Percentiles rank a stretch among this genome's conserved stretches.
Evolutionary conservation across 306 rosid genomes (phyloP).

Genomic region (Fagus crenata): DNA sequence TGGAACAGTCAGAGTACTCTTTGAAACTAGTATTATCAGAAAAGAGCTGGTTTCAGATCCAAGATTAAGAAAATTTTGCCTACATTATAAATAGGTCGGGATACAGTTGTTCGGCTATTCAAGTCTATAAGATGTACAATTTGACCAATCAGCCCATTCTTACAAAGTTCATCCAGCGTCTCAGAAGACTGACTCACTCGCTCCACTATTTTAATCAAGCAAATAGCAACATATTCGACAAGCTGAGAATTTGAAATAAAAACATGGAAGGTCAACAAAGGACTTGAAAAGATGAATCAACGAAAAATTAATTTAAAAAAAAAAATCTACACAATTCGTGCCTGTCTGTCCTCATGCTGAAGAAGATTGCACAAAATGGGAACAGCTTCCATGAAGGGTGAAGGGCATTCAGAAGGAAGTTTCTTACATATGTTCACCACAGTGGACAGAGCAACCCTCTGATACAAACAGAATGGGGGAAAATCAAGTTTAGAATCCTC

Average conservation of each 20-base stretch:
- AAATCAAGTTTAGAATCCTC: slow-evolving; percentile 24
- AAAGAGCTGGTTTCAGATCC: slow-evolving; percentile 17
- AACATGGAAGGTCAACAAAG: slow-evolving; percentile 24
- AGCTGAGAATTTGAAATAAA: slow-evolving; percentile 56
- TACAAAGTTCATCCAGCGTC: slow-evolving; percentile 84
- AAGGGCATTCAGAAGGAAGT: slow-evolving; percentile 81
- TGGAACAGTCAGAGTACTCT: slow-evolving; percentile 30
- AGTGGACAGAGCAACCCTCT: slow-evolving; percentile 95
- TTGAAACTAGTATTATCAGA: slow-evolving; percentile 23
- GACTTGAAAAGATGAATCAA: slow-evolving; percentile 1
- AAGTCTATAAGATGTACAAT: slow-evolving; percentile 62
- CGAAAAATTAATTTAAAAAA: not conserved
- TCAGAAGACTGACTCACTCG: slow-evolving; percentile 64
- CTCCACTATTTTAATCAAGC: slow-evolving; percentile 81
- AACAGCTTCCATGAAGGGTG: slow-evolving; percentile 87
- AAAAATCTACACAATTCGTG: slow-evolving; percentile 30
- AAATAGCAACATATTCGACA: slow-evolving; percentile 77
- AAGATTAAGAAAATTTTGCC: slow-evolving; percentile 16
- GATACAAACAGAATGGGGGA: slow-evolving; percentile 17
- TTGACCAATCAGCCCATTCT: slow-evolving; percentile 73
- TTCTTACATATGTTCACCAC: slow-evolving; percentile 93
- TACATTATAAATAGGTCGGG: slow-evolving; percentile 72
- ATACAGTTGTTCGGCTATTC: slow-evolving; percentile 60
- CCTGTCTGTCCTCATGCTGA: slow-evolving; percentile 91
- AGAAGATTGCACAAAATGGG: slow-evolving; percentile 96